These are phyloP conservation scores for Tuber brumale DNA, from an alignment of 495 filamentous ascomycete species.

Conservation along the genomic window DNA sequence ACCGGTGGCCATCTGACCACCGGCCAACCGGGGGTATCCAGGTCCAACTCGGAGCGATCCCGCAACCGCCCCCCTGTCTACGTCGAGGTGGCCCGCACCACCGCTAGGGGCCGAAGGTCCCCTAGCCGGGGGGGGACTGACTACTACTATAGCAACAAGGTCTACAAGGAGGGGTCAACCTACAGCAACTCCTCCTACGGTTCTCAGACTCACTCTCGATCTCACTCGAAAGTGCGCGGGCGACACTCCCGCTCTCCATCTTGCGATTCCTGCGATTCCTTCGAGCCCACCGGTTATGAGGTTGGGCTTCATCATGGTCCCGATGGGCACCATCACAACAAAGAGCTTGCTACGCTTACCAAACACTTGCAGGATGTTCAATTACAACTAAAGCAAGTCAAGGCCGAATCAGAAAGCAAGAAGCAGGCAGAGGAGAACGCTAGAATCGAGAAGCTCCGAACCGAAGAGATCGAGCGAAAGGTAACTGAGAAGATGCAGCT, in stretches of 20 bases:
- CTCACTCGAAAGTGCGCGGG: constrained; percentile 22
- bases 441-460: constrained; percentile 28
- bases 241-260: constrained; percentile 28
- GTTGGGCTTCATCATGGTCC: not conserved
- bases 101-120: constrained; percentile 15
- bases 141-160: constrained; percentile 14
- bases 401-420: constrained; percentile 24
- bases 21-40: constrained; percentile 6
- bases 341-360: not conserved
- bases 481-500: constrained; percentile 26
- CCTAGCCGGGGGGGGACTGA: constrained; percentile 4
- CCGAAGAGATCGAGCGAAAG: constrained; percentile 35
- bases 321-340: not conserved
- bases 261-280: constrained; percentile 25
- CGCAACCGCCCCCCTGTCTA: constrained; percentile 11
- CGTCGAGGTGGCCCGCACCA: constrained; percentile 11
- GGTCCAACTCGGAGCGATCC: constrained; percentile 32
- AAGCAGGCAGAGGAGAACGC: constrained; percentile 22
- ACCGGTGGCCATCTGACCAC: constrained; percentile 4
- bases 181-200: constrained; percentile 34
- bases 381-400: constrained; percentile 30
- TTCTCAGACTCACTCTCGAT: constrained; percentile 23
- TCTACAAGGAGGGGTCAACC: constrained; percentile 13
- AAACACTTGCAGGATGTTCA: constrained; percentile 30
- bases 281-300: not conserved